phyloP scores from a whole-genome alignment of 2,329 filamentous ascomycete genomes.

The Colletotrichum trifolii region DNA sequence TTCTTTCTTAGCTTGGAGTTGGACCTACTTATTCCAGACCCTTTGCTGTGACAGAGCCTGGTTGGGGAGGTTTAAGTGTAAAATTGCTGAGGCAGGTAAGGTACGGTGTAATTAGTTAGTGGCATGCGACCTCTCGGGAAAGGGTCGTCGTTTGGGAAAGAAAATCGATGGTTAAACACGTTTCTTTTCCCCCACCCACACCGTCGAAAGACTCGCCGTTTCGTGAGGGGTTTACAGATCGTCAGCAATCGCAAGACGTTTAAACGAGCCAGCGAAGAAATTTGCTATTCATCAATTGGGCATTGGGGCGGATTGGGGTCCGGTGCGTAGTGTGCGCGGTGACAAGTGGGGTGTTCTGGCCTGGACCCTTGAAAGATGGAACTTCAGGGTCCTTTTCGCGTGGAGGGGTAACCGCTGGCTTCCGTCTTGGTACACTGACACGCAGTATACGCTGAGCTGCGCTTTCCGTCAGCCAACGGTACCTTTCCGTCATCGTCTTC shows the following conservation, averaged over 20 bases:
- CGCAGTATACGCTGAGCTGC: too few relatives aligned
- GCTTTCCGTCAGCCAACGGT: too few relatives aligned
- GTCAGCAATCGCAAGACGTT: constrained; percentile 5
- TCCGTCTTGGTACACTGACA: neutral
- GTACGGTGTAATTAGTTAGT: too few relatives aligned
- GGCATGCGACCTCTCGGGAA: too few relatives aligned
- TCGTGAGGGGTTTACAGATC: constrained; percentile 14
- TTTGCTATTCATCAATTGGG: constrained; percentile 34
- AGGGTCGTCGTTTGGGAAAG: constrained; percentile 5
- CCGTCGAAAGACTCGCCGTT: constrained; percentile 24
- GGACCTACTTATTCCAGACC: constrained; percentile 8
- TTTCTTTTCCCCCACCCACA: too few relatives aligned
- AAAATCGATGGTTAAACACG: neutral
- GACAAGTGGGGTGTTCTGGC: constrained; percentile 28
- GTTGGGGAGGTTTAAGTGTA: too few relatives aligned
- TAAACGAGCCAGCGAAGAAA: constrained; percentile 17
- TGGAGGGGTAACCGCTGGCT: constrained; percentile 30
- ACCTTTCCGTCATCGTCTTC: too few relatives aligned
- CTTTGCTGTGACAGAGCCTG: constrained; percentile 1
- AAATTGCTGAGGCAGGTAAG: too few relatives aligned
- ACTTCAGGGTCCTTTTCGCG: constrained; percentile 34
- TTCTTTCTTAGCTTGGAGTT: neutral
- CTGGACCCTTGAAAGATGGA: constrained; percentile 37
- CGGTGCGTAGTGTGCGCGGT: constrained; percentile 16
- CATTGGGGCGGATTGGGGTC: constrained; percentile 30